These are phyloP conservation scores for Trypanosoma conorhini DNA, from an alignment of 208 protist species.

Conservation along the genomic window DNA sequence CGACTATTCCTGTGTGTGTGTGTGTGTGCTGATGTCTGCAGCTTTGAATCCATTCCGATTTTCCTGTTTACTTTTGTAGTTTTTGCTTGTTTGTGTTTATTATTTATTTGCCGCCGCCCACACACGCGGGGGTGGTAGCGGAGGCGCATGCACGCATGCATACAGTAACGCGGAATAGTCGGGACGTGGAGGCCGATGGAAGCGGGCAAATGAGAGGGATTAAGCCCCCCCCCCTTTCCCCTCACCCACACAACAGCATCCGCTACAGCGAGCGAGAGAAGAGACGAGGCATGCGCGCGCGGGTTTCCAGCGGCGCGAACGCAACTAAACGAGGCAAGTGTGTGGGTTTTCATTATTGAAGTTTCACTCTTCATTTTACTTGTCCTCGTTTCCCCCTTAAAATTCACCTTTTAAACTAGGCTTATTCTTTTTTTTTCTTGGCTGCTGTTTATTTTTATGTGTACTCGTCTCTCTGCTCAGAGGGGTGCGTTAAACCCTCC, in stretches of 20 bases:
- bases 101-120: too few species aligned
- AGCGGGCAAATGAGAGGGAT: not conserved
- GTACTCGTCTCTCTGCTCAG: too few species aligned
- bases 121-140: too few species aligned
- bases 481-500: too few species aligned
- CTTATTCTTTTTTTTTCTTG: not conserved
- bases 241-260: too few species aligned
- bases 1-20: not conserved
- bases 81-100: conserved; percentile 9
- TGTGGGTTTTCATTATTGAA: not conserved
- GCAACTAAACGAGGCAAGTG: too few species aligned
- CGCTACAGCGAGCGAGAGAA: too few species aligned
- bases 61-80: conserved; percentile 23
- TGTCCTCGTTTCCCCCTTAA: not conserved
- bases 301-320: not conserved
- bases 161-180: too few species aligned
- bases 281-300: not conserved
- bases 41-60: not conserved
- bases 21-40: not conserved
- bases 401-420: too few species aligned
- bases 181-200: too few species aligned
- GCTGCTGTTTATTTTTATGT: too few species aligned
- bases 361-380: not conserved
- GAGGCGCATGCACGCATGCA: too few species aligned
- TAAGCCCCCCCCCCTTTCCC: not conserved